These are phyloP conservation scores for Sarocladium brachiariae DNA, from an alignment of 2,329 filamentous ascomycete species.

Conservation along the genomic window DNA sequence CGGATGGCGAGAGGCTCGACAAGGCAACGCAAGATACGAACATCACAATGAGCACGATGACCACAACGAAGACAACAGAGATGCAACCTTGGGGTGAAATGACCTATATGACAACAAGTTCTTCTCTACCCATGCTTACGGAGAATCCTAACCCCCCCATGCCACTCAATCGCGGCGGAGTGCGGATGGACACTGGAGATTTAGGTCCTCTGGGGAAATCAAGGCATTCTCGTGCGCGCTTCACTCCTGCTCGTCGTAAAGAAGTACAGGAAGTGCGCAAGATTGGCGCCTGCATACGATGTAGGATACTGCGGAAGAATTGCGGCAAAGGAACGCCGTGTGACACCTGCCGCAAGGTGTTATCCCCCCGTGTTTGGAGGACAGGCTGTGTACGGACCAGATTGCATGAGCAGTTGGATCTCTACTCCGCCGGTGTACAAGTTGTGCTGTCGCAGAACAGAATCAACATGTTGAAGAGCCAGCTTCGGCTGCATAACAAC, in stretches of 20 bases:
- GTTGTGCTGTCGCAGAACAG: conserved; percentile 54
- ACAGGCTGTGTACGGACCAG: conserved; percentile 57
- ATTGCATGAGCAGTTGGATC: conserved; percentile 53
- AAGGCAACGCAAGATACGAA: neutral
- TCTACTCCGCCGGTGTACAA: conserved; percentile 59
- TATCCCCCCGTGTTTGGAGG: conserved; percentile 59
- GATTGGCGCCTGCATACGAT: conserved; percentile 59
- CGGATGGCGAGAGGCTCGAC: neutral
- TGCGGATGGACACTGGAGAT: conserved; percentile 44
- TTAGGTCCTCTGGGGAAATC: conserved; percentile 38
- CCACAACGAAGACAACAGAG: conserved; percentile 12
- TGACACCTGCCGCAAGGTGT: conserved; percentile 55
- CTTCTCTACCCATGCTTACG: conserved; percentile 23
- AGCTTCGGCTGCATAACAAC: conserved; percentile 40
- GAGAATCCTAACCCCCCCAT: conserved; percentile 22
- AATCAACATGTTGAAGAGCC: conserved; percentile 47
- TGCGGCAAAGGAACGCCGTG: conserved; percentile 59
- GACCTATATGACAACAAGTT: conserved; percentile 37
- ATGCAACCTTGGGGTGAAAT: conserved; percentile 48
- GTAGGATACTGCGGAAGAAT: conserved; percentile 58
- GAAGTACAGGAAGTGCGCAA: conserved; percentile 60
- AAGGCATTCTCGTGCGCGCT: conserved; percentile 49
- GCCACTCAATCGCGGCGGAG: conserved; percentile 37
- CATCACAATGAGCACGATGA: neutral
- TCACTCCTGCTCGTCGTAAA: conserved; percentile 51